Conservation (phyloP, 75 land plant species). For the Pinus tabuliformis region DNA sequence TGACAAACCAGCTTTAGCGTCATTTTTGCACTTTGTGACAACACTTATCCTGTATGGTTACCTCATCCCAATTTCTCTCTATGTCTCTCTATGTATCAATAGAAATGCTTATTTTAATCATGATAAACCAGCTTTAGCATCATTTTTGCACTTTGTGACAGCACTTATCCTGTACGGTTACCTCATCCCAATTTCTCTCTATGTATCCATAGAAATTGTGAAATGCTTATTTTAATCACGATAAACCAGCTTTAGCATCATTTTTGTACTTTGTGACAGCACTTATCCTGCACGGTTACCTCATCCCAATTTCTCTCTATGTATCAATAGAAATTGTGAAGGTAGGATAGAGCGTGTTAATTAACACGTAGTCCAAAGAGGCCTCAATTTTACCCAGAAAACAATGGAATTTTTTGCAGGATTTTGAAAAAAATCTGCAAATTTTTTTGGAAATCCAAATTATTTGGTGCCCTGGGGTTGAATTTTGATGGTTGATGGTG, state of each 20-base stretch:
- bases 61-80: conserved; percentile 48
- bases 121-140: conserved; percentile 25
- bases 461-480: too few relatives aligned
- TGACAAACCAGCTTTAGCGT: conserved; percentile 24
- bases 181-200: conserved; percentile 49
- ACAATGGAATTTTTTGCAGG: neutral
- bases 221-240: too few relatives aligned
- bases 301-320: conserved; percentile 48
- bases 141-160: conserved; percentile 38
- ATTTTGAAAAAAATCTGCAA: too few relatives aligned
- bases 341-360: conserved; percentile 42
- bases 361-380: too few relatives aligned
- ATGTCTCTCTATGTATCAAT: conserved; percentile 49
- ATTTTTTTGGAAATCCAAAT: too few relatives aligned
- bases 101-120: conserved; percentile 40
- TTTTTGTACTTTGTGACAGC: too few relatives aligned
- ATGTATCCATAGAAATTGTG: conserved; percentile 48
- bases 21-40: conserved; percentile 46
- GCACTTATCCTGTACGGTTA: conserved; percentile 44
- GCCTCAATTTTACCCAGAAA: too few relatives aligned
- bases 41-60: conserved; percentile 41
- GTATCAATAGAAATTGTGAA: conserved; percentile 57
- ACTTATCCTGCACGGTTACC: too few relatives aligned
- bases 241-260: too few relatives aligned
- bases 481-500: too few relatives aligned